A percentile compares a stretch with the other conserved stretches of the same genome.
These are phyloP conservation scores for Sesbania bispinosa DNA, from an alignment of 306 rosid genomes.

Conservation along the genomic window DNA sequence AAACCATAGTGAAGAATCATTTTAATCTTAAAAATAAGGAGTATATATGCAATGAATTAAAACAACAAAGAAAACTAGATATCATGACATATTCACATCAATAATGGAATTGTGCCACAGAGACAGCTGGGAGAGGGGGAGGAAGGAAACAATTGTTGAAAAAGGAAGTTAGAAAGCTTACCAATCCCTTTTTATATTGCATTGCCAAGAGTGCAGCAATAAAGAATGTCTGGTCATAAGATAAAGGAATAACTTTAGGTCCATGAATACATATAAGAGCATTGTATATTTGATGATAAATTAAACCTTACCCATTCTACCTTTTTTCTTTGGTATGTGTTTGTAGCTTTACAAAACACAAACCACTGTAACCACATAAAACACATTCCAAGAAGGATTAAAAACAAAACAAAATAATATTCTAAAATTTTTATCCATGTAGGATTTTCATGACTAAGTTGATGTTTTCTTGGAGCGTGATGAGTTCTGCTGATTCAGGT, in stretches of 20 bases:
- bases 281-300: slow-evolving; percentile 4
- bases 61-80: not conserved
- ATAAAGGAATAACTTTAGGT: slow-evolving; percentile 29
- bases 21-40: not conserved
- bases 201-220: slow-evolving; percentile 98
- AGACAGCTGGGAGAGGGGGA: not conserved
- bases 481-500: not conserved
- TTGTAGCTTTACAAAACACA: not conserved
- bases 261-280: not conserved
- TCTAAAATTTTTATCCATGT: not conserved
- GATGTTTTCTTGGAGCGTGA: not conserved
- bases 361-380: not conserved
- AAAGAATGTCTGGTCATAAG: slow-evolving; percentile 81
- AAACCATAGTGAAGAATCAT: not conserved
- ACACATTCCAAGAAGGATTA: not conserved
- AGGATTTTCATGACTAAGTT: not conserved
- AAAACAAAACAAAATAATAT: not conserved
- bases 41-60: not conserved
- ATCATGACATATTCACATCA: not conserved
- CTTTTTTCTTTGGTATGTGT: not conserved
- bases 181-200: slow-evolving; percentile 94
- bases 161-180: slow-evolving; percentile 34
- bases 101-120: not conserved
- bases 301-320: not conserved
- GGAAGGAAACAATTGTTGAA: not conserved